Conservation (phyloP, 768 basidiomycete genomes). For the Pleurotus pulmonarius region DNA sequence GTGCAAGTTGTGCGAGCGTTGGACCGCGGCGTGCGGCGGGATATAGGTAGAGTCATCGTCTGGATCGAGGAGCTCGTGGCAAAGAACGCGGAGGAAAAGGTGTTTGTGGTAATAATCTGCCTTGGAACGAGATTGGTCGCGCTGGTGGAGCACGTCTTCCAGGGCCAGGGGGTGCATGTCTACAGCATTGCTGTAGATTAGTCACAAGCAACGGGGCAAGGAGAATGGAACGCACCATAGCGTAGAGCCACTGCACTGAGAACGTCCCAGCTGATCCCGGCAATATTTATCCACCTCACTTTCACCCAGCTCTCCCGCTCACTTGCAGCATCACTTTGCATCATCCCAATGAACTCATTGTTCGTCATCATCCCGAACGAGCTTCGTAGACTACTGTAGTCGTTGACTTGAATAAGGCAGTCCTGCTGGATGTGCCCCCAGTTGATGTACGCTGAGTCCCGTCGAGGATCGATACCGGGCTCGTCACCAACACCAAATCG, state of each 20-base stretch:
- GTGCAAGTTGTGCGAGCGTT: neutral
- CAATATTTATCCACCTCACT: conserved; percentile 74
- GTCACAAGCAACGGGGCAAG: neutral
- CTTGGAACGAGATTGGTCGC: conserved; percentile 56
- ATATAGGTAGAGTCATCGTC: conserved; percentile 18
- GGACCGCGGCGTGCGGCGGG: neutral
- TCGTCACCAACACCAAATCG: conserved; percentile 55
- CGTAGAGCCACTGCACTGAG: conserved; percentile 62
- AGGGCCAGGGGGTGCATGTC: conserved; percentile 70
- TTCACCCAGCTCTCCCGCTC: conserved; percentile 57
- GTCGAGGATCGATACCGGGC: conserved; percentile 67
- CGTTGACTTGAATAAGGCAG: conserved; percentile 63
- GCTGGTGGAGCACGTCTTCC: conserved; percentile 63
- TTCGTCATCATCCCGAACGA: conserved; percentile 58
- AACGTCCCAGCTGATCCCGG: conserved; percentile 69
- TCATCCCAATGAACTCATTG: conserved; percentile 52
- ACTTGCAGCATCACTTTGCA: conserved; percentile 41
- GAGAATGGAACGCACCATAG: conserved; percentile 42
- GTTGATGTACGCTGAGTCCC: conserved; percentile 47
- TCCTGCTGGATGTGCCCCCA: conserved; percentile 58
- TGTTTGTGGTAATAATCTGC: conserved; percentile 69
- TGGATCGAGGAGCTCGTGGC: conserved; percentile 48
- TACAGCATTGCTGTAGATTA: conserved; percentile 16
- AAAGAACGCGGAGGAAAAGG: conserved; percentile 66
- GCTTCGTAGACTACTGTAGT: conserved; percentile 58